Conservation (phyloP, 345 rosid genomes). For the Citrus mangshanensis region DNA sequence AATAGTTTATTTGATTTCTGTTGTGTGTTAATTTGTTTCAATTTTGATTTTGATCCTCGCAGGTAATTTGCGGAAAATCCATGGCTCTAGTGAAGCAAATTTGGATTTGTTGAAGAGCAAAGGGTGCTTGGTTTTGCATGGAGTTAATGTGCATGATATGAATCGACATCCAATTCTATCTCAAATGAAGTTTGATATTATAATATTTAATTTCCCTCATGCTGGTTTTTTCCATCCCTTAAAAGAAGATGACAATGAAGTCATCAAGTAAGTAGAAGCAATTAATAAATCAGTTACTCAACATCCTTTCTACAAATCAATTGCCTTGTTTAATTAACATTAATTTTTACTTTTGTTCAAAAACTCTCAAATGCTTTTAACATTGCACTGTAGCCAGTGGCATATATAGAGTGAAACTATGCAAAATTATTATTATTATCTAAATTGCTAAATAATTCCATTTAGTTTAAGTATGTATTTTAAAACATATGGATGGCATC, state of each 20-base stretch:
- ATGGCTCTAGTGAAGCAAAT: not conserved
- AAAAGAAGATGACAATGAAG: not conserved
- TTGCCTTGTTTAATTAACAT: too few species aligned
- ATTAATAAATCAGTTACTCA: too few species aligned
- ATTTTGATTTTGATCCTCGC: not conserved
- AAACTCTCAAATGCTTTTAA: too few species aligned
- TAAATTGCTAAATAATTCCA: too few species aligned
- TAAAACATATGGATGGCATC: too few species aligned
- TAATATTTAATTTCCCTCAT: slow-evolving; percentile 15
- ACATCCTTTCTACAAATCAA: too few species aligned
- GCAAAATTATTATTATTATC: too few species aligned
- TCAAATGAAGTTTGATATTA: slow-evolving; percentile 7
- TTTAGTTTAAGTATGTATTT: too few species aligned
- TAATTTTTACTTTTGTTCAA: not conserved
- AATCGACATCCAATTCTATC: not conserved
- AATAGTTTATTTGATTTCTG: too few species aligned
- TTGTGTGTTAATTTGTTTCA: not conserved
- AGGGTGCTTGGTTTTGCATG: slow-evolving; percentile 4
- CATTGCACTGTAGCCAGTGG: too few species aligned
- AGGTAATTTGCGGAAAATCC: not conserved
- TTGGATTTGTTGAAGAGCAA: not conserved
- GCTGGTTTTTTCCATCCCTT: slow-evolving; percentile 1
- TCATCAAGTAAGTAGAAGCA: not conserved
- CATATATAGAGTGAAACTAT: too few species aligned
- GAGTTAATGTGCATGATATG: not conserved